Percentiles rank a stretch among this genome's conserved stretches.
Evolutionary conservation across 257 asterid species (phyloP).

Genomic region (Leonotis leonurus): DNA sequence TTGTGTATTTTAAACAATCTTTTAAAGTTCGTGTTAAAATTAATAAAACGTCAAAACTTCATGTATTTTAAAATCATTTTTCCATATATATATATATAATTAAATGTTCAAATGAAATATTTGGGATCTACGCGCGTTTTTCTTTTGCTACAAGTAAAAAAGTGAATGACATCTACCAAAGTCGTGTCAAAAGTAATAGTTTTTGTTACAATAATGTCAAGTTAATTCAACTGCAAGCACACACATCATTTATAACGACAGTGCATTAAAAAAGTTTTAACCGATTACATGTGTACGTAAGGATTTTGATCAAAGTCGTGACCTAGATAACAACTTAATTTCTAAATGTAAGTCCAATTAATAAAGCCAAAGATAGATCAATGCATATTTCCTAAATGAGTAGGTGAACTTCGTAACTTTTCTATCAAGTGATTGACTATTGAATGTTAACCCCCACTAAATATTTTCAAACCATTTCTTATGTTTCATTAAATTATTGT

Average conservation of each 20-base stretch:
- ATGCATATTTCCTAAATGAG: constrained; percentile 34
- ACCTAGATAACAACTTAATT: constrained; percentile 8
- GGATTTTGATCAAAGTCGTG: constrained; percentile 21
- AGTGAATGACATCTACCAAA: no score
- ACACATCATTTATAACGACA: constrained; percentile 7
- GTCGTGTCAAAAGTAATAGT: neutral
- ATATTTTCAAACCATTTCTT: constrained; percentile 11
- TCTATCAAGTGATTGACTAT: constrained; percentile 61
- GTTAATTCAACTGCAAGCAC: neutral
- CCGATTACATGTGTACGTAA: constrained; percentile 16
- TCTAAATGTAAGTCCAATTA: constrained; percentile 5
- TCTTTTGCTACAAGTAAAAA: no score
- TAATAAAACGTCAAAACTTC: no score
- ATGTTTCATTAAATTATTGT: constrained; percentile 13
- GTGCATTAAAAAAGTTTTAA: constrained; percentile 1
- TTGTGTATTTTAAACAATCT: no score
- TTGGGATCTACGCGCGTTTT: no score
- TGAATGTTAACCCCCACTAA: neutral
- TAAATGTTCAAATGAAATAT: no score
- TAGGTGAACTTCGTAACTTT: constrained; percentile 44
- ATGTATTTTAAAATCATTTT: no score
- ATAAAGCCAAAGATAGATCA: neutral
- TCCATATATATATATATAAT: no score
- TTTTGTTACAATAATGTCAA: neutral
- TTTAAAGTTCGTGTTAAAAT: no score